Conservation (phyloP, 257 asterid genomes). For the Fraxinus cuspidata region DNA sequence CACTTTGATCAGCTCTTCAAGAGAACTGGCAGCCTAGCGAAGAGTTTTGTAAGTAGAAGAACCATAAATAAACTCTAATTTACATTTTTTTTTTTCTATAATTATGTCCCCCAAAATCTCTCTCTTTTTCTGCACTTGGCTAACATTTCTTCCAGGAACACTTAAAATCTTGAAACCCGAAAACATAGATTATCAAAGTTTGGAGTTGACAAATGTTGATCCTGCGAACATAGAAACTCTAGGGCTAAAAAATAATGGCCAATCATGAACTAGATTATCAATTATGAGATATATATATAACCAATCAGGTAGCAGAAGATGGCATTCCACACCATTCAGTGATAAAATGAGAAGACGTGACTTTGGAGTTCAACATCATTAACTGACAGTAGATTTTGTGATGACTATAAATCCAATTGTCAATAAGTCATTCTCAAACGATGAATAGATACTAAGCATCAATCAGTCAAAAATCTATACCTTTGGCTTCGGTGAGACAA, state of each 20-base stretch:
- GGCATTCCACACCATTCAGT: neutral
- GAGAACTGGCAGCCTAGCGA: slow-evolving; percentile 81
- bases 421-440: neutral
- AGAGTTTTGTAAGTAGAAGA: slow-evolving; percentile 67
- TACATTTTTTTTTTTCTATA: neutral
- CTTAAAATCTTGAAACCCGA: slow-evolving; percentile 62
- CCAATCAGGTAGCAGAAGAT: neutral
- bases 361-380: neutral
- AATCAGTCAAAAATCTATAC: neutral
- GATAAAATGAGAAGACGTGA: neutral
- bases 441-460: neutral
- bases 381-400: neutral
- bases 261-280: neutral
- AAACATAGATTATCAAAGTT: too few relatives aligned
- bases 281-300: neutral
- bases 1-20: slow-evolving; percentile 77
- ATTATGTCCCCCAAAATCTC: neutral
- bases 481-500: neutral
- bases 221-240: slow-evolving; percentile 27
- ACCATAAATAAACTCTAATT: neutral
- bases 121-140: slow-evolving; percentile 6
- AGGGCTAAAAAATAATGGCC: slow-evolving; percentile 12
- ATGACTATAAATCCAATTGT: neutral
- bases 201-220: slow-evolving; percentile 61
- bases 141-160: slow-evolving; percentile 41